Conservation (phyloP, 176 grass and related monocot genomes). For the Oryza brachyantha region DNA sequence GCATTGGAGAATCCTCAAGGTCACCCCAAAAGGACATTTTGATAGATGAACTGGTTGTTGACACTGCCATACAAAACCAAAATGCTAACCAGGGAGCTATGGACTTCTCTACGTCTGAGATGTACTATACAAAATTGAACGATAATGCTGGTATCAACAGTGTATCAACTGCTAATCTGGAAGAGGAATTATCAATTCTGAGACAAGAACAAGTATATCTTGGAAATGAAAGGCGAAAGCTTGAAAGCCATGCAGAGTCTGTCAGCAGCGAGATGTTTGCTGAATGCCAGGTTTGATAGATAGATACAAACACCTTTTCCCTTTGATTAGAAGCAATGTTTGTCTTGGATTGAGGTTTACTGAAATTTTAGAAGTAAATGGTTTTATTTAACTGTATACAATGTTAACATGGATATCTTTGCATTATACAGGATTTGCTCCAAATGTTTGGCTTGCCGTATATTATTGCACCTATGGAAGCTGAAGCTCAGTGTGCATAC, state of each 20-base stretch:
- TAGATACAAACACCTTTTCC: background rate
- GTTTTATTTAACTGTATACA: constrained; percentile 18
- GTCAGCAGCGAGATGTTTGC: constrained; percentile 96
- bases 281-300: constrained; percentile 77
- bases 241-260: constrained; percentile 89
- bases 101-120: constrained; percentile 25
- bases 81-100: constrained; percentile 7
- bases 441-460: constrained; percentile 99
- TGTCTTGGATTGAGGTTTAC: constrained; percentile 1
- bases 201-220: constrained; percentile 78
- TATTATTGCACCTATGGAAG: constrained; percentile 94
- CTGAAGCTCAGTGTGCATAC: constrained; percentile 97
- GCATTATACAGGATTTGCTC: constrained; percentile 76
- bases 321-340: constrained; percentile 1
- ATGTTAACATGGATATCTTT: constrained; percentile 16
- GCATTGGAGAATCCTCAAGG: constrained; percentile 22
- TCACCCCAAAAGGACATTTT: constrained; percentile 32
- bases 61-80: constrained; percentile 5
- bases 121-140: background rate
- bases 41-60: constrained; percentile 33
- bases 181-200: constrained; percentile 77
- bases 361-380: constrained; percentile 17
- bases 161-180: constrained; percentile 57
- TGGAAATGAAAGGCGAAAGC: constrained; percentile 75
- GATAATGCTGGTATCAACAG: constrained; percentile 33